Conservation (phyloP, 768 basidiomycete genomes). For the Pleurotus eryngii region DNA sequence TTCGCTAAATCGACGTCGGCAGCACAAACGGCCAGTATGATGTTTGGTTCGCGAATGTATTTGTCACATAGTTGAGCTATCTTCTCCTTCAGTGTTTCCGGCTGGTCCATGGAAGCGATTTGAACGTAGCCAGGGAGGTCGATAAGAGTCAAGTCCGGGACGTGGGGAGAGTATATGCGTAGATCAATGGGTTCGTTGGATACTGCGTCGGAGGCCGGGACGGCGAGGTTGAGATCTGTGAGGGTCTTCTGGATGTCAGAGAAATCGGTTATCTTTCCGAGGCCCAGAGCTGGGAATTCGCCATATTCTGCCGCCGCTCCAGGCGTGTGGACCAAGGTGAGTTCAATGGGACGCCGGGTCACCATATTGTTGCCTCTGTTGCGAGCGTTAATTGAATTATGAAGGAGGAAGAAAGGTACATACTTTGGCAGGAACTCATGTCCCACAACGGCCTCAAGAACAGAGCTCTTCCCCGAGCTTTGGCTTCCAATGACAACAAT, state of each 20-base stretch:
- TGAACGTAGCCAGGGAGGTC: conserved; percentile 98
- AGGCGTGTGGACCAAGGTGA: conserved; percentile 94
- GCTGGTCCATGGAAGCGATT: conserved; percentile 92
- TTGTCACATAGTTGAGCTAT: conserved; percentile 87
- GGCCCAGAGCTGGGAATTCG: conserved; percentile 87
- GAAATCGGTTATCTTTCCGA: conserved; percentile 90
- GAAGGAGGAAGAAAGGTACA: conserved; percentile 25
- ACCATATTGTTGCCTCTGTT: conserved; percentile 99
- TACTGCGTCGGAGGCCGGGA: conserved; percentile 85
- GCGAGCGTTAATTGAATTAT: background rate
- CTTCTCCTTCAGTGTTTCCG: conserved; percentile 90
- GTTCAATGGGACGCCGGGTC: conserved; percentile 94
- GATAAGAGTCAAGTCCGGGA: conserved; percentile 96
- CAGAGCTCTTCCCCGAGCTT: conserved; percentile 97
- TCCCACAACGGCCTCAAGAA: conserved; percentile 95
- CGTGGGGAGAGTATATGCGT: conserved; percentile 91
- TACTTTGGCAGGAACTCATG: conserved; percentile 98
- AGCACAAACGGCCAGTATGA: conserved; percentile 97
- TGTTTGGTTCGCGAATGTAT: conserved; percentile 99
- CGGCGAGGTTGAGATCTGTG: conserved; percentile 92
- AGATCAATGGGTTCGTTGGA: conserved; percentile 96
- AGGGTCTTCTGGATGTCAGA: conserved; percentile 88
- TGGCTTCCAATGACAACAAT: conserved; percentile 99
- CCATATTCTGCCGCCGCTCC: conserved; percentile 75
- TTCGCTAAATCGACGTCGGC: conserved; percentile 99